These are phyloP conservation scores for Typha latifolia DNA, from an alignment of 176 grass and related monocot species.

Conservation along the genomic window DNA sequence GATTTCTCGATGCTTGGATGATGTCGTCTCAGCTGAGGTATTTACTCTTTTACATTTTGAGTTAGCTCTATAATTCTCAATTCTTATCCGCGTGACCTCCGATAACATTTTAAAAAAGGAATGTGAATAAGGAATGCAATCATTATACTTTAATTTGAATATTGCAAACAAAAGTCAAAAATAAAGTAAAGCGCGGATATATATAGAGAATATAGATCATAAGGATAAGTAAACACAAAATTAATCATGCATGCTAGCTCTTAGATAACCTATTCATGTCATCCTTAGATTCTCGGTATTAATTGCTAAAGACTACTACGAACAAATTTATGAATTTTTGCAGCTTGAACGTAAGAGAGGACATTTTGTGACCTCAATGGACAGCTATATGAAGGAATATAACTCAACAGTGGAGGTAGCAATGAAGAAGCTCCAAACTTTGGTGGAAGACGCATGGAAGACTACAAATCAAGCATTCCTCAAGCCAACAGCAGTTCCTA, in stretches of 20 bases:
- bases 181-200: too few relatives aligned
- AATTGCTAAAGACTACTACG: neutral
- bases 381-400: neutral
- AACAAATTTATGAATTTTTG: neutral
- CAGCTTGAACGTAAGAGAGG: neutral
- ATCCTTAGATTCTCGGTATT: neutral
- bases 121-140: too few relatives aligned
- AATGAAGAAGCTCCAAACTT: neutral
- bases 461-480: neutral
- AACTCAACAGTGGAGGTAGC: neutral
- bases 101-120: too few relatives aligned
- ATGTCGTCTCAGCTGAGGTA: slow-evolving; percentile 22
- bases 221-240: too few relatives aligned
- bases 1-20: slow-evolving; percentile 30
- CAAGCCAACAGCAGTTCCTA: neutral
- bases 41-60: neutral
- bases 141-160: too few relatives aligned
- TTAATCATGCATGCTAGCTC: neutral
- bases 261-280: neutral
- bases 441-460: slow-evolving; percentile 5
- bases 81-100: neutral
- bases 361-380: neutral
- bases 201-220: too few relatives aligned
- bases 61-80: neutral
- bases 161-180: too few relatives aligned